Evolutionary conservation across 495 filamentous ascomycete species (phyloP), one percentile per base, ranked within the genome.

Genomic region (Tuber melanosporum): DNA sequence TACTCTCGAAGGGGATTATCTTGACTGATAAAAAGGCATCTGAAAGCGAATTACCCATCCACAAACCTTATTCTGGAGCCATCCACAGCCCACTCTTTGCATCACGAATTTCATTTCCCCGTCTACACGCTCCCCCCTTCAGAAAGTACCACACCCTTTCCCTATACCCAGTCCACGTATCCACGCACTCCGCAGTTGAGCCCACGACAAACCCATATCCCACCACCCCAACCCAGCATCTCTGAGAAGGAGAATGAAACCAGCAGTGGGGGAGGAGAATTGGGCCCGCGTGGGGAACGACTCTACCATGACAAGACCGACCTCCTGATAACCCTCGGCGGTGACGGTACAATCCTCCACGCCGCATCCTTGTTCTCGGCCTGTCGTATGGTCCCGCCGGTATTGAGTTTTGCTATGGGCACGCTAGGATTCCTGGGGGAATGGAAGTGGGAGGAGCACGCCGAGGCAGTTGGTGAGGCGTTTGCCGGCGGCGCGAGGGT

Each of bases 391-490:
- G 94, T 98, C 0, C 95, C 95, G 0, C 95, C 96, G 0, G 91
- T 98, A n/a, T 86, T 99, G 39, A 92, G 91, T 17, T 99, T 99
- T 85, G 95, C 93, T 83, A 97, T 99, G 94, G 95, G 95, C 9
- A 94, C 94, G 0, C 85, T 99, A 2, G 95, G 95, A 0, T 99
- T 99, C 78, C 86, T 99, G 26, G 94, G 95, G 47, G 95, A 98
- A 85, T 98, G 95, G 94, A 95, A 94, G 79, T 98, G 98, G 84
- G 86, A 87, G 17, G 94, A 98, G 79, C 92, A 94, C 84, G 95
- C 95, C 82, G 88, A 92, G 41, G 95, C 95, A 0, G 97, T 95
- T 85, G 88, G 93, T 42, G 94, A 97, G 83, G 92, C 95, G 42
- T 97, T 88, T 39, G 86, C 83, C 0, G 84, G 85, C 41, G 82